A percentile compares a stretch with the other conserved stretches of the same genome.
phyloP scores from a whole-genome alignment of 352 stramenopile genomes.

The Globisporangium viniferum region DNA sequence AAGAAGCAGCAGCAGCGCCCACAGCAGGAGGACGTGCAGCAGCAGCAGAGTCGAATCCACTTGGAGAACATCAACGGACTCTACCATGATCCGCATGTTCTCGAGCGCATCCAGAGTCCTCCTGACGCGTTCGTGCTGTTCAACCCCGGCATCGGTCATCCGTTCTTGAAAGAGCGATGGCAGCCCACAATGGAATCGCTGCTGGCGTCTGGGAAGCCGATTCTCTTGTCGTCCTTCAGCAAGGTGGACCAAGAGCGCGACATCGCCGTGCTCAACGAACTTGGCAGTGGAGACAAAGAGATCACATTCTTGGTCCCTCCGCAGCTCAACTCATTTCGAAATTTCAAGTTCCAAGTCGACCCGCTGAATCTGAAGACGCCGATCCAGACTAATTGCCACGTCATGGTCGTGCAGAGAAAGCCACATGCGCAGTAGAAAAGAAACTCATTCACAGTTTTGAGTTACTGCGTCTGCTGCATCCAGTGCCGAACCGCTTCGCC shows the following conservation, averaged over 20 bases:
- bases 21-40: conserved; percentile 1
- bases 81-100: conserved; percentile 42
- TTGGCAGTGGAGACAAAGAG: conserved; percentile 17
- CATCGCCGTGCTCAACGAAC: conserved; percentile 34
- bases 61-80: conserved; percentile 46
- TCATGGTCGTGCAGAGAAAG: conserved; percentile 46
- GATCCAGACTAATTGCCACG: conserved; percentile 53
- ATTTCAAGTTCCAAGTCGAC: conserved; percentile 53
- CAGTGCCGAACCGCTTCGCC: conserved; percentile 64
- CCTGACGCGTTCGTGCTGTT: conserved; percentile 68
- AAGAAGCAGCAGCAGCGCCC: conserved; percentile 14
- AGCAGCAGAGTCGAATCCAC: conserved; percentile 22
- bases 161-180: conserved; percentile 44
- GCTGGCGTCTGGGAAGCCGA: conserved; percentile 36
- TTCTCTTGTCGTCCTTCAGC: conserved; percentile 69
- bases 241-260: conserved; percentile 57
- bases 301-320: conserved; percentile 33
- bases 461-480: conserved; percentile 72
- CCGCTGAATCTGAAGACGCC: conserved; percentile 27
- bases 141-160: conserved; percentile 69
- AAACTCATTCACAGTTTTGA: neutral
- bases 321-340: conserved; percentile 59
- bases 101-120: conserved; percentile 11
- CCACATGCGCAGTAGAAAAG: neutral
- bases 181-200: conserved; percentile 47